These are phyloP conservation scores for Aspergillus mulundensis DNA, from an alignment of 495 filamentous ascomycete genomes.

Conservation along the genomic window DNA sequence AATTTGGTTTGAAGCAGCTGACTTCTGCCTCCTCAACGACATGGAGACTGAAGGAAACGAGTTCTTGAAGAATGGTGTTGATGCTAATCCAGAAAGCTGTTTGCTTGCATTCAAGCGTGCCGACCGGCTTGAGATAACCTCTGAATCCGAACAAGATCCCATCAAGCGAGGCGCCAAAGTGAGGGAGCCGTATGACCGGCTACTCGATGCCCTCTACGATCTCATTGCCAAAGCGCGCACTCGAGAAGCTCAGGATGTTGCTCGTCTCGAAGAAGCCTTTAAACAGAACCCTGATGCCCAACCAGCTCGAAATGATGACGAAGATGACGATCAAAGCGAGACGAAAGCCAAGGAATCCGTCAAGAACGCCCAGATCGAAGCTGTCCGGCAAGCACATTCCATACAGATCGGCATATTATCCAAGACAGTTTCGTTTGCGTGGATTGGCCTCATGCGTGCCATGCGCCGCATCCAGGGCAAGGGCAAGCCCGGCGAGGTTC, in stretches of 20 bases:
- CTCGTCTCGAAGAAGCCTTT: constrained; percentile 63
- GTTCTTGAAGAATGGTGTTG: constrained; percentile 75
- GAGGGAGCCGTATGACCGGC: constrained; percentile 74
- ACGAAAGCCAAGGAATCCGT: constrained; percentile 49
- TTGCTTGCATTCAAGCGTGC: constrained; percentile 83
- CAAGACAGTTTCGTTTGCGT: constrained; percentile 79
- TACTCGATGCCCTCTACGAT: constrained; percentile 79
- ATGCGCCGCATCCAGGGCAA: constrained; percentile 95
- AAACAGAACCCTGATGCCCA: constrained; percentile 39
- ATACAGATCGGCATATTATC: constrained; percentile 69
- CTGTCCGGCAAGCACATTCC: constrained; percentile 64
- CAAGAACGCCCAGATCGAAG: constrained; percentile 63
- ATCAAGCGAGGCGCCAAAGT: constrained; percentile 66
- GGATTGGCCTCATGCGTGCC: constrained; percentile 90
- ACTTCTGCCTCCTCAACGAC: constrained; percentile 84
- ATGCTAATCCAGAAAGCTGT: constrained; percentile 90
- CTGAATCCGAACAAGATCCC: constrained; percentile 65
- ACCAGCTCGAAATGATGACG: constrained; percentile 57
- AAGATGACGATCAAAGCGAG: constrained; percentile 57
- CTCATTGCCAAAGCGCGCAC: constrained; percentile 68
- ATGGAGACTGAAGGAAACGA: constrained; percentile 65
- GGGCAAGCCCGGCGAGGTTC: constrained; percentile 63
- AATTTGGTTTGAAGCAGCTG: constrained; percentile 91
- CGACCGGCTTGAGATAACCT: constrained; percentile 74
- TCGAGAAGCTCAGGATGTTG: constrained; percentile 65